Evolutionary conservation across 2,329 filamentous ascomycete genomes (phyloP).

Genomic region (Periconia digitata): DNA sequence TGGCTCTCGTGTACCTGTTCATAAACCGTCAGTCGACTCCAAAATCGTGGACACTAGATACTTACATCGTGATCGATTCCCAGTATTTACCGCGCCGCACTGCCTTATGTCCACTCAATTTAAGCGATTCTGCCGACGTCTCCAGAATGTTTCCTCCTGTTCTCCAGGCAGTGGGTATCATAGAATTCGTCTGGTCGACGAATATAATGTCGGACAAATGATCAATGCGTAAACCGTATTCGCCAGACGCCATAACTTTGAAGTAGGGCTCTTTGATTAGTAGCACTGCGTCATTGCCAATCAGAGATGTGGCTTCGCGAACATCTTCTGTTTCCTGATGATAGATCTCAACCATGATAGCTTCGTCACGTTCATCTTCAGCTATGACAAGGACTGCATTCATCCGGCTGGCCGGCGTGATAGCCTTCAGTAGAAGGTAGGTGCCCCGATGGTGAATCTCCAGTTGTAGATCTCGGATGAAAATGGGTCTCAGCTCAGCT

Average conservation of each 20-base stretch:
- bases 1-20: no score
- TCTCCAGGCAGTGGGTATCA: constrained; percentile 46
- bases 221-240: constrained; percentile 54
- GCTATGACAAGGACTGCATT: neutral
- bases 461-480: constrained; percentile 36
- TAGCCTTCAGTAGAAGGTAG: constrained; percentile 37
- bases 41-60: no score
- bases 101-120: constrained; percentile 8
- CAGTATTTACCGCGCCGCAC: constrained; percentile 5
- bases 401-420: constrained; percentile 22
- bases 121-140: constrained; percentile 5
- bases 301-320: constrained; percentile 22
- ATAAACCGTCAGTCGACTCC: no score
- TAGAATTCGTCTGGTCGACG: constrained; percentile 40
- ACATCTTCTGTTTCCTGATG: constrained; percentile 37
- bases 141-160: constrained; percentile 7
- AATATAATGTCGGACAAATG: constrained; percentile 54
- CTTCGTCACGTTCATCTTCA: constrained; percentile 1
- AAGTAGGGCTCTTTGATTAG: constrained; percentile 60
- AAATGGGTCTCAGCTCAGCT: constrained; percentile 13
- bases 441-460: constrained; percentile 46
- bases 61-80: constrained; percentile 12
- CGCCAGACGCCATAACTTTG: constrained; percentile 43
- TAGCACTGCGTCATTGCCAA: constrained; percentile 38
- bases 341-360: neutral